Percentiles rank a stretch among this genome's conserved stretches.
phyloP scores from a whole-genome alignment of 768 basidiomycete genomes.

The Steccherinum ochraceum region DNA sequence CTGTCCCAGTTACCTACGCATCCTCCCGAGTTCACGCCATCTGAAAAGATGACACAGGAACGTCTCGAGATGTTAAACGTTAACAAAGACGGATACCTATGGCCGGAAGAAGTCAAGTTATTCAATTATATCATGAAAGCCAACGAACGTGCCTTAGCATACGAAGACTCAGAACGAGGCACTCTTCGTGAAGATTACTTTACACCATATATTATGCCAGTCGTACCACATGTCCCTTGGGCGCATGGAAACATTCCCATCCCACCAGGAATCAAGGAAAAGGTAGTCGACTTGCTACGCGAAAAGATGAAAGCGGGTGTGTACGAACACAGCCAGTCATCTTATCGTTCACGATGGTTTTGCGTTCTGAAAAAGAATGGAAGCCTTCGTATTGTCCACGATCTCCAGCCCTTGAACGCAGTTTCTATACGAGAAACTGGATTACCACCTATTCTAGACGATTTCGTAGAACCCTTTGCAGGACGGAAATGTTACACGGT shows the following conservation, averaged over 20 bases:
- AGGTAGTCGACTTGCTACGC: conserved; percentile 25
- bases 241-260: conserved; percentile 28
- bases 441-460: conserved; percentile 26
- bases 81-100: conserved; percentile 21
- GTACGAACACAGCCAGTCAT: conserved; percentile 30
- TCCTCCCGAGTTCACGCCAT: conserved; percentile 27
- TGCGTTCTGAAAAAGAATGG: conserved; percentile 31
- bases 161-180: conserved; percentile 14
- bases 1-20: conserved; percentile 21
- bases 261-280: conserved; percentile 24
- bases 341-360: conserved; percentile 33
- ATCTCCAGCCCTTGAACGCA: conserved; percentile 31
- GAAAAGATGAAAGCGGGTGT: conserved; percentile 29
- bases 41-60: conserved; percentile 16
- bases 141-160: conserved; percentile 15
- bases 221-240: conserved; percentile 31
- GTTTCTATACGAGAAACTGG: conserved; percentile 33
- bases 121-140: conserved; percentile 12
- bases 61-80: conserved; percentile 16
- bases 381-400: conserved; percentile 27
- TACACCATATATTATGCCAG: conserved; percentile 24
- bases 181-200: conserved; percentile 19
- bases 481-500: conserved; percentile 9
- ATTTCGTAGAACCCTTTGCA: conserved; percentile 21
- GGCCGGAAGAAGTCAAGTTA: conserved; percentile 23